Evolutionary conservation across 495 filamentous ascomycete genomes (phyloP).

Genomic region (Penicillium lividum): DNA sequence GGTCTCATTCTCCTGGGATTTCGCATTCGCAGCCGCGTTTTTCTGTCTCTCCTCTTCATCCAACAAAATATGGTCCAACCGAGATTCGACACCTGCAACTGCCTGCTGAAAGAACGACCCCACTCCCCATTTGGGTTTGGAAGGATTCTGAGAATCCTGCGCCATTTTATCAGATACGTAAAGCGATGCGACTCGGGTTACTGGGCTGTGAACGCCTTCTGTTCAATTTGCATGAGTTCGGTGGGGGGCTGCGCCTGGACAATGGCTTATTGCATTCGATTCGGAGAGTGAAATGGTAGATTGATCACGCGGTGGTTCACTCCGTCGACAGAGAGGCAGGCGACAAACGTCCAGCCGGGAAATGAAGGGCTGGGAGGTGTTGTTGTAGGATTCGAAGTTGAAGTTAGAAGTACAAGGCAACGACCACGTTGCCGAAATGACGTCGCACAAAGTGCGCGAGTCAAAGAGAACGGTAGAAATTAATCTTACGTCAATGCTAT

Average conservation of each 20-base stretch:
- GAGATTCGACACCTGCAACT: constrained; percentile 90
- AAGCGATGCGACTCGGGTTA: constrained; percentile 12
- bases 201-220: constrained; percentile 24
- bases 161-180: constrained; percentile 33
- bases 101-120: constrained; percentile 88
- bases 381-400: constrained; percentile 3
- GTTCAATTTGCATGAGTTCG: constrained; percentile 30
- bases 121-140: constrained; percentile 48
- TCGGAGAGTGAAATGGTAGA: background rate
- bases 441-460: constrained; percentile 6
- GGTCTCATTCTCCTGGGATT: constrained; percentile 23
- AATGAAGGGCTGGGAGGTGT: constrained; percentile 13
- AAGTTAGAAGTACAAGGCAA: constrained; percentile 16
- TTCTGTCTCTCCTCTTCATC: constrained; percentile 60
- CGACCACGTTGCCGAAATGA: constrained; percentile 17
- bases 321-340: background rate
- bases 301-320: background rate
- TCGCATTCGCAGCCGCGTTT: constrained; percentile 24
- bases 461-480: constrained; percentile 1
- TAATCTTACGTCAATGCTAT: background rate
- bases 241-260: constrained; percentile 25
- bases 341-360: constrained; percentile 2
- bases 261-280: constrained; percentile 11
- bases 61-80: constrained; percentile 86
- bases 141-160: constrained; percentile 31